Evolutionary conservation across 2,329 filamentous ascomycete genomes (phyloP), one percentile per base, ranked within the genome.

Genomic region (Clonostachys rosea): DNA sequence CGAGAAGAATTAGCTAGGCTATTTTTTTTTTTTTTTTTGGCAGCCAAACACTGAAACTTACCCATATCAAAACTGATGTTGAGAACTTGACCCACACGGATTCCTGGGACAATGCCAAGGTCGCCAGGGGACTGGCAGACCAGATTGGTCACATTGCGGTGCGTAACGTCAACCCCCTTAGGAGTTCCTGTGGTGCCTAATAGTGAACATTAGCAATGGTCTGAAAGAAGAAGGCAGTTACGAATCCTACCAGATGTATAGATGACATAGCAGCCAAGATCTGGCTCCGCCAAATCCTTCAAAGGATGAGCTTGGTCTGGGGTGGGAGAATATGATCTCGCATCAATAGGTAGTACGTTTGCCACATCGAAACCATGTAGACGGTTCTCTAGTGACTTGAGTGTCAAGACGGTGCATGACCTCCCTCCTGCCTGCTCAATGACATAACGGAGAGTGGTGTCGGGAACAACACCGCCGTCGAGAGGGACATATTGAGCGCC

Each of bases 41-140:
- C 4, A 33, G 34, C 33, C 37, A 33, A 30, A 7, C 24, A n/a
- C 36, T 39, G 13, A 18, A 20, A 59, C 68, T 52, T 62, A 74
- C 73, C 70, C 73, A 78, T 76, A 47, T 78, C 75, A 49, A 78
- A 78, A 12, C 69, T 69, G 34, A 79, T 67, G 46, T 70, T 77
- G 30, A 78, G 58, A 13, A 76, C 62, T 47, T 75, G 73, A 1
- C 66, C 73, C 5, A 78, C 74, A 13, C 68, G 66, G 3, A 64
- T 70, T 12, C 74, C 74, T 8, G 43, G 40, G 7, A 34, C 36
- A 16, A 78, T 76, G 4, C 66, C 68, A 6, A 78, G 58, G 46
- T 65, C 68, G 17, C 47, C 47, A 40, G 67, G 70, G 3, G 73
- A 72, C 30, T 67, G 60, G 18, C 65, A 45, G n/a, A 50, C 46